Conservation (phyloP, 805 yeast genomes). For the Metschnikowia peoriensis region DNA sequence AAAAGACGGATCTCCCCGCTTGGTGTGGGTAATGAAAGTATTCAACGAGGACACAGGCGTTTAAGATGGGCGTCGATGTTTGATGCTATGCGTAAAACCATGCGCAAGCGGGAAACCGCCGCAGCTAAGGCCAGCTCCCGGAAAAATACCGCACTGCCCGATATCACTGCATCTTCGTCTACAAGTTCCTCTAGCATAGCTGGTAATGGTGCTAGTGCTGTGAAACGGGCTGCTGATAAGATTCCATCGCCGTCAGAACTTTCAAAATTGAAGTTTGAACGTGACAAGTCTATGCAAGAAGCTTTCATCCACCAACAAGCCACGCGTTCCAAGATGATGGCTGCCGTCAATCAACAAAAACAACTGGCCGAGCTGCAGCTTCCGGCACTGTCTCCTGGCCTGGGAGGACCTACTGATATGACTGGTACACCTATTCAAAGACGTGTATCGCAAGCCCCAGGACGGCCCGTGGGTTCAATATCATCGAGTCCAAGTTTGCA, state of each 20-base stretch:
- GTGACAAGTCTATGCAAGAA: constrained; percentile 83
- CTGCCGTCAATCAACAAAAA: constrained; percentile 40
- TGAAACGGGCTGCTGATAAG: constrained; percentile 45
- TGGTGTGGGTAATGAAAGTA: constrained; percentile 90
- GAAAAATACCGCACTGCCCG: constrained; percentile 14
- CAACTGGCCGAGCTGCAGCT: constrained; percentile 4
- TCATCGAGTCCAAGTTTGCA: constrained; percentile 1
- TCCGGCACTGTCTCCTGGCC: constrained; percentile 8
- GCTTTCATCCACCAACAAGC: constrained; percentile 53
- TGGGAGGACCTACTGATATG: constrained; percentile 14
- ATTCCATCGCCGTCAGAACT: constrained; percentile 75
- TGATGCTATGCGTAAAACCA: constrained; percentile 88
- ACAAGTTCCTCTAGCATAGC: background rate
- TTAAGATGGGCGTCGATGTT: constrained; percentile 96
- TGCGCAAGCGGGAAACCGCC: constrained; percentile 82
- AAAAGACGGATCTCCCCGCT: constrained; percentile 87
- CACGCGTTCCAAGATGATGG: constrained; percentile 41
- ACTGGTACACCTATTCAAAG: constrained; percentile 1
- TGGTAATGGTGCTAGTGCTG: background rate
- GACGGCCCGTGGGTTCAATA: constrained; percentile 1
- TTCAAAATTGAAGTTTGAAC: constrained; percentile 75
- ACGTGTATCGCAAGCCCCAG: constrained; percentile 7
- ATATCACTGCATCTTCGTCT: constrained; percentile 7
- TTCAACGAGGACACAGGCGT: constrained; percentile 88
- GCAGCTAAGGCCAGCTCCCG: constrained; percentile 31